These are phyloP conservation scores for Metarhizium anisopliae DNA, from an alignment of 2,329 filamentous ascomycete genomes.

Conservation along the genomic window DNA sequence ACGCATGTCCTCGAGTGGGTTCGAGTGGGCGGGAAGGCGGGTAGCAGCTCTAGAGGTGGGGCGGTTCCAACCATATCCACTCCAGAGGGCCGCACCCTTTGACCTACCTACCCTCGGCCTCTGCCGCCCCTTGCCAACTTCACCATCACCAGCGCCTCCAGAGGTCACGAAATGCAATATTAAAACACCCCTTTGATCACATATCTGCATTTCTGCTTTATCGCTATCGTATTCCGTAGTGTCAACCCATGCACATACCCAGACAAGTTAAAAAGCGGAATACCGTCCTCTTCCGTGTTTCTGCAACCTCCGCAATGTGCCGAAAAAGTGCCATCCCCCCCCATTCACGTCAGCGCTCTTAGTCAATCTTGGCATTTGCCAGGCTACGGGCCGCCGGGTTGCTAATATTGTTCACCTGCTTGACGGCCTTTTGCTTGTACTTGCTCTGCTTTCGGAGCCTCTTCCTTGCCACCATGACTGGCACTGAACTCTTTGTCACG, in stretches of 20 bases:
- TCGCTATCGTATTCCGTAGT: not conserved
- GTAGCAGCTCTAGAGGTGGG: too few species aligned
- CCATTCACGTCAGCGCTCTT: slow-evolving; percentile 1
- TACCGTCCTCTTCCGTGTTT: not conserved
- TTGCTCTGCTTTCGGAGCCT: slow-evolving; percentile 80
- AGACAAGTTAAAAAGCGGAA: not conserved
- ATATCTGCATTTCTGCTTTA: not conserved
- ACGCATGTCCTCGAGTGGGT: too few species aligned
- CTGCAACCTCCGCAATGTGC: not conserved
- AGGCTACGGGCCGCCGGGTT: slow-evolving; percentile 59
- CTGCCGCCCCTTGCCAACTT: not conserved
- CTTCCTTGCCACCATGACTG: slow-evolving; percentile 96
- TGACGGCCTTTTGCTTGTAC: slow-evolving; percentile 57
- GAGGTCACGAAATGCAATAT: not conserved
- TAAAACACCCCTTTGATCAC: not conserved
- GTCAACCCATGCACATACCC: not conserved
- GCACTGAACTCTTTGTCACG: slow-evolving; percentile 91
- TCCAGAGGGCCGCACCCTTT: too few species aligned
- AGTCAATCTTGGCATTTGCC: slow-evolving; percentile 69
- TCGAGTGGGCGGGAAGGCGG: too few species aligned
- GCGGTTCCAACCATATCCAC: too few species aligned
- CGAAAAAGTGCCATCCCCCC: not conserved
- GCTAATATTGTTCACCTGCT: slow-evolving; percentile 73
- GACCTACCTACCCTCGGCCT: too few species aligned
- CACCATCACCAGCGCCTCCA: too few species aligned